phyloP scores from a whole-genome alignment of 345 rosid genomes.

The Excoecaria cochinchinensis region DNA sequence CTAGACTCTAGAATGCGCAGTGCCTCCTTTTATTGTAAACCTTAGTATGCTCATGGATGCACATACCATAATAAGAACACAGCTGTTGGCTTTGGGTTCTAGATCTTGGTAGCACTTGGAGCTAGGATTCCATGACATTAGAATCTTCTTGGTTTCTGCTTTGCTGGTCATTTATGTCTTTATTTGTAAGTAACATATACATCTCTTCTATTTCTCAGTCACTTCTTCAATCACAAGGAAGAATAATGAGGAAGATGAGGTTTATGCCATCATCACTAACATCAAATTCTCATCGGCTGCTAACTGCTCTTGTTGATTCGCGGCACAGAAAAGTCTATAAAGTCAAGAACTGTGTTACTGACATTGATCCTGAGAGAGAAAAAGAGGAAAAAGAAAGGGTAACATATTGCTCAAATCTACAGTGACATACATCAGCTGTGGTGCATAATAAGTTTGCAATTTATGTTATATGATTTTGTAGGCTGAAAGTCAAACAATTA shows the following conservation, averaged over 20 bases:
- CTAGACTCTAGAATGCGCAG: background rate
- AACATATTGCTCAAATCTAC: slow-evolving; percentile 21
- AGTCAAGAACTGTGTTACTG: slow-evolving; percentile 95
- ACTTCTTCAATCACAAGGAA: slow-evolving; percentile 98
- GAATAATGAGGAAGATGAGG: slow-evolving; percentile 83
- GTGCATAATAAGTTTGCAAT: slow-evolving; percentile 7
- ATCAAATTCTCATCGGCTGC: slow-evolving; percentile 83
- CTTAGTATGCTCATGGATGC: too few relatives aligned
- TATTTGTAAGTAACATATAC: background rate
- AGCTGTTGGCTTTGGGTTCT: slow-evolving; percentile 11
- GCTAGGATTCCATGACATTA: background rate
- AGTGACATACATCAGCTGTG: background rate
- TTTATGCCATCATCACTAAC: slow-evolving; percentile 92
- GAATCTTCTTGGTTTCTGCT: background rate
- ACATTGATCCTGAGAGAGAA: slow-evolving; percentile 98
- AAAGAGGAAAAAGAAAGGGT: slow-evolving; percentile 98
- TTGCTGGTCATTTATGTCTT: background rate
- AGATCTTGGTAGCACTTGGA: background rate
- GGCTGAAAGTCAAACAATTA: slow-evolving; percentile 90
- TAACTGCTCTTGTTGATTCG: slow-evolving; percentile 96
- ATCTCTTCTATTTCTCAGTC: slow-evolving; percentile 49
- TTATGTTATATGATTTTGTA: slow-evolving; percentile 32
- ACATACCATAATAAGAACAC: background rate
- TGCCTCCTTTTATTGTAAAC: background rate
- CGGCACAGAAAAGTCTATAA: slow-evolving; percentile 81